A percentile compares a stretch with the other conserved stretches of the same genome.
phyloP scores from a whole-genome alignment of 805 yeast genomes.

The Zygotorulaspora florentina region DNA sequence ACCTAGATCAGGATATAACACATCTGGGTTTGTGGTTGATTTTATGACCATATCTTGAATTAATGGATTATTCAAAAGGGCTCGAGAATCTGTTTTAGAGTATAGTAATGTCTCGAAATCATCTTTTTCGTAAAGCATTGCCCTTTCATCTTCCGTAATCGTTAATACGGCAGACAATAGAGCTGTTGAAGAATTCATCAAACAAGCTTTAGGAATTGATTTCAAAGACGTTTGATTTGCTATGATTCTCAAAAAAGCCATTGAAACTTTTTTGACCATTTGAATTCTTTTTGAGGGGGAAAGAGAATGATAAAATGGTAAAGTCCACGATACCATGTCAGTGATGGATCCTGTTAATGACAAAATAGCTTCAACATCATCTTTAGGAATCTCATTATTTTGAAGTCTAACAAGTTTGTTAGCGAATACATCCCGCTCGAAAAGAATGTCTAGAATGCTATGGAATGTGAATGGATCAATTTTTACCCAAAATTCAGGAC shows the following conservation, averaged over 20 bases:
- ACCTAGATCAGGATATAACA: slow-evolving; percentile 30
- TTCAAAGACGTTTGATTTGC: slow-evolving; percentile 28
- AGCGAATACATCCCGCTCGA: slow-evolving; percentile 49
- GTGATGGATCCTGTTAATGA: slow-evolving; percentile 33
- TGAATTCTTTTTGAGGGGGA: slow-evolving; percentile 48
- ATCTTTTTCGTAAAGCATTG: slow-evolving; percentile 25
- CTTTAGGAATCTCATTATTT: slow-evolving; percentile 25
- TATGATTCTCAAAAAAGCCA: slow-evolving; percentile 42
- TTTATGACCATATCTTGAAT: slow-evolving; percentile 33
- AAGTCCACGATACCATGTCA: slow-evolving; percentile 56
- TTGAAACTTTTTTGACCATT: slow-evolving; percentile 48
- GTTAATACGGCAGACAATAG: slow-evolving; percentile 31
- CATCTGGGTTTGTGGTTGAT: slow-evolving; percentile 32
- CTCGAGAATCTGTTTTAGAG: slow-evolving; percentile 48
- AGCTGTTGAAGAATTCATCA: slow-evolving; percentile 37
- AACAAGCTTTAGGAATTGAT: slow-evolving; percentile 31
- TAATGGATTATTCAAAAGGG: slow-evolving; percentile 38
- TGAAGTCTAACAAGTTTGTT: slow-evolving; percentile 35
- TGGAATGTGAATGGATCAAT: slow-evolving; percentile 52
- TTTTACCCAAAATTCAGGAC: slow-evolving; percentile 49
- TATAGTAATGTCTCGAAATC: slow-evolving; percentile 39
- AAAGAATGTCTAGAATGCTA: slow-evolving; percentile 55
- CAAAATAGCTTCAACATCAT: slow-evolving; percentile 29
- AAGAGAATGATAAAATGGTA: slow-evolving; percentile 42
- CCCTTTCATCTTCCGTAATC: slow-evolving; percentile 29